A percentile compares a stretch with the other conserved stretches of the same genome.
Conservation (phyloP, 352 stramenopile genomes). For the Phytophthora sojae region DNA sequence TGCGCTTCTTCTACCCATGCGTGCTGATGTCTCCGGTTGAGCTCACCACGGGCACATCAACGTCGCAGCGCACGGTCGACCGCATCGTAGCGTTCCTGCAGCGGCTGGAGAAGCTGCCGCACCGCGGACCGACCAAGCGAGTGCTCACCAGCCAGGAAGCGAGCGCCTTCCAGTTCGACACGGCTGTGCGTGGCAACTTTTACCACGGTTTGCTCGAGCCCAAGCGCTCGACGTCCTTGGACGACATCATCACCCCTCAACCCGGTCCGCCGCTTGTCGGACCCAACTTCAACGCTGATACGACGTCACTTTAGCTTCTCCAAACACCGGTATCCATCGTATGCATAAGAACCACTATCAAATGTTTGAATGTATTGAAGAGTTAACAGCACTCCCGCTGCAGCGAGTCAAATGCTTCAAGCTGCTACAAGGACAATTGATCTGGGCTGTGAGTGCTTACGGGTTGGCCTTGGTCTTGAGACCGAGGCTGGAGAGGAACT, state of each 20-base stretch:
- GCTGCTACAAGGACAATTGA: background rate
- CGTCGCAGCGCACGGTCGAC: constrained; percentile 48
- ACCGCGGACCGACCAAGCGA: constrained; percentile 65
- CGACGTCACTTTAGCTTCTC: constrained; percentile 43
- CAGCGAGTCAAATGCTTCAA: background rate
- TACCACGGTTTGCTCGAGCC: constrained; percentile 71
- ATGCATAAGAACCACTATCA: background rate
- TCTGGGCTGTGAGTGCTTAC: constrained; percentile 7
- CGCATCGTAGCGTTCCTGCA: constrained; percentile 57
- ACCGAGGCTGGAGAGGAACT: constrained; percentile 25
- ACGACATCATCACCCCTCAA: constrained; percentile 53
- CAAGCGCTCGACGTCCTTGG: constrained; percentile 42
- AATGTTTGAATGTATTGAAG: background rate
- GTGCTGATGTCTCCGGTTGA: constrained; percentile 73
- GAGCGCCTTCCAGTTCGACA: constrained; percentile 73
- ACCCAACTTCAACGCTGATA: constrained; percentile 37
- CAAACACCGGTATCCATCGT: background rate
- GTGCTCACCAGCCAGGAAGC: constrained; percentile 65
- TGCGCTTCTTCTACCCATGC: constrained; percentile 81
- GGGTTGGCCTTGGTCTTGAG: constrained; percentile 40
- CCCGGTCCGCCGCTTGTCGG: constrained; percentile 49
- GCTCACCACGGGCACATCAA: constrained; percentile 51
- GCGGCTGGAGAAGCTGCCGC: constrained; percentile 64
- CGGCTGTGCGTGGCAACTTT: constrained; percentile 59
- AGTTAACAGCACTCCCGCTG: background rate